Evolutionary conservation across 164 flowering plant genomes (phyloP).

Genomic region (Berberis vulgaris): DNA sequence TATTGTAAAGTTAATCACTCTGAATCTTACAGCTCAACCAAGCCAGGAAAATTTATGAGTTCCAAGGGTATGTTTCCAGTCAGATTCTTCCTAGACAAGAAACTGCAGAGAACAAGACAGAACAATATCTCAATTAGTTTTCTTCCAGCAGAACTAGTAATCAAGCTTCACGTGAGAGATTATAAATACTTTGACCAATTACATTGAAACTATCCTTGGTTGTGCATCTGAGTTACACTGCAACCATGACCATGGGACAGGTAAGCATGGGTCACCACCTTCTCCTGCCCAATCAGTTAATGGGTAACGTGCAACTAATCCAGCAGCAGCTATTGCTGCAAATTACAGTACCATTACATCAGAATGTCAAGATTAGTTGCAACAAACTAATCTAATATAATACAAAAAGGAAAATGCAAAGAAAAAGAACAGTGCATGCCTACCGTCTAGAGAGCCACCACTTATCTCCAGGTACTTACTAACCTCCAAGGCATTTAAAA

Average conservation of each 20-base stretch:
- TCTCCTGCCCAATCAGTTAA: constrained; percentile 76
- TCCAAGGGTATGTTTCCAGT: constrained; percentile 74
- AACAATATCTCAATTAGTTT: background rate
- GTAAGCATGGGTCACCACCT: constrained; percentile 96
- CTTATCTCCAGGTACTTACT: constrained; percentile 67
- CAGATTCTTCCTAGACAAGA: constrained; percentile 65
- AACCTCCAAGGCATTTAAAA: constrained; percentile 93
- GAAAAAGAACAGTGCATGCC: constrained; percentile 12
- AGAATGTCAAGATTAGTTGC: constrained; percentile 1
- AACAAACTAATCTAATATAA: background rate
- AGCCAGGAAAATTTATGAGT: constrained; percentile 53
- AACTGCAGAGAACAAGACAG: constrained; percentile 27
- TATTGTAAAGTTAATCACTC: constrained; percentile 1
- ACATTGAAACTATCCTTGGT: constrained; percentile 70
- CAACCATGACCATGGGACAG: constrained; percentile 93
- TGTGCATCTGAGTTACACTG: constrained; percentile 66
- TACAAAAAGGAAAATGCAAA: background rate
- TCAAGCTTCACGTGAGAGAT: background rate
- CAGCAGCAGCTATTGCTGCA: constrained; percentile 48
- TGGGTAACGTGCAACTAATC: constrained; percentile 40
- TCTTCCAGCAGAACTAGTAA: background rate
- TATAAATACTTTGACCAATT: constrained; percentile 2
- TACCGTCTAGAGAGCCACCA: constrained; percentile 81
- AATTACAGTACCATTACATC: constrained; percentile 14
- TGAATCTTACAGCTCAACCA: constrained; percentile 73